Conservation (phyloP, 2,329 filamentous ascomycete genomes). For the Cercospora sp. region DNA sequence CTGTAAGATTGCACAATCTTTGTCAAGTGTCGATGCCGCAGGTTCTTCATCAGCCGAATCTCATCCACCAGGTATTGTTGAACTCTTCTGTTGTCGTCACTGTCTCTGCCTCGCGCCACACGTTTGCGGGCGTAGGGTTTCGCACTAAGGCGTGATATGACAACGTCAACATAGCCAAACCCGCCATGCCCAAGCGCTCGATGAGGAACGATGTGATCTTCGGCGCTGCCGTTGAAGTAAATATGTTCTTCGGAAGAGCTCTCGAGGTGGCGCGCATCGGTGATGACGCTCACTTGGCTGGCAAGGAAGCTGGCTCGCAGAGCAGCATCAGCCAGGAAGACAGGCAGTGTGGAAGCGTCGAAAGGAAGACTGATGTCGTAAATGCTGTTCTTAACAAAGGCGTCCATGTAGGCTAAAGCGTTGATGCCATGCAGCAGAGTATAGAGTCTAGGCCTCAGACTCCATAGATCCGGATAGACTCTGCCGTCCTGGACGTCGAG, state of each 20-base stretch:
- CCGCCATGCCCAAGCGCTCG: not conserved
- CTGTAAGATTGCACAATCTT: not conserved
- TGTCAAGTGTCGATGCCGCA: not conserved
- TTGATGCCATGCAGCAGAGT: not conserved
- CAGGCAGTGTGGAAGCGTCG: not conserved
- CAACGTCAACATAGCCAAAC: not conserved
- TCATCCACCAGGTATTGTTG: not conserved
- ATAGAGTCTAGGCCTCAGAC: not conserved
- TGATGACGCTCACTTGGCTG: not conserved
- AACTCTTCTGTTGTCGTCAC: not conserved
- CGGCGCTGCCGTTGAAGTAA: not conserved
- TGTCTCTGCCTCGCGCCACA: not conserved
- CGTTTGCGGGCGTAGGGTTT: not conserved
- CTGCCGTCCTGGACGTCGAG: not conserved
- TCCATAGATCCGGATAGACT: not conserved
- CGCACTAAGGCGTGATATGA: not conserved
- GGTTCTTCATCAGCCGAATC: not conserved
- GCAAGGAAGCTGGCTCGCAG: not conserved
- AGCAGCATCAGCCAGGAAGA: not conserved
- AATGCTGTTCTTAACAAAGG: not conserved
- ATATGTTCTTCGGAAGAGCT: not conserved
- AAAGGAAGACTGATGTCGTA: not conserved
- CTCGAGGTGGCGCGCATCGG: not conserved
- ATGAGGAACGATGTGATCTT: not conserved
- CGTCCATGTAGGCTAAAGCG: not conserved